These are phyloP conservation scores for Penicillium brasilianum DNA, from an alignment of 2,329 filamentous ascomycete genomes.

Conservation along the genomic window DNA sequence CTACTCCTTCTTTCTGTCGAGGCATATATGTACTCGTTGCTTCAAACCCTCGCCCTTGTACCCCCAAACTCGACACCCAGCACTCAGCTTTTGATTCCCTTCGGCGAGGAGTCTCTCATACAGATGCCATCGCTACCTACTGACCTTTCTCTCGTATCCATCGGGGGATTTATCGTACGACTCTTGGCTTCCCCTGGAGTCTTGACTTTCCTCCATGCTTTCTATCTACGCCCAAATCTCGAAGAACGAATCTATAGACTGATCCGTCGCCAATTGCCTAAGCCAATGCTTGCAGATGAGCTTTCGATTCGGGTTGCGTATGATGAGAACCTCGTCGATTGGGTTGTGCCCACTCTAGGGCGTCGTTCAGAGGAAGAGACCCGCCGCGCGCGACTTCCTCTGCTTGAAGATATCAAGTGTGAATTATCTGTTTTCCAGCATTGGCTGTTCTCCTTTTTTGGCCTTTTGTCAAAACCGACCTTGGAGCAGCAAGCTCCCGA, in stretches of 20 bases:
- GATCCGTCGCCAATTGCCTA: conserved; percentile 48
- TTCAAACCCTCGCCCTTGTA: conserved; percentile 50
- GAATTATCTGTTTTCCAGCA: conserved; percentile 39
- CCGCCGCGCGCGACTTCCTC: conserved; percentile 42
- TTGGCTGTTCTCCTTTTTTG: conserved; percentile 42
- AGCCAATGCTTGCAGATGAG: conserved; percentile 47
- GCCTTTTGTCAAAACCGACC: conserved; percentile 27
- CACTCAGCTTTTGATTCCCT: conserved; percentile 43
- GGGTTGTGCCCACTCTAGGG: conserved; percentile 48
- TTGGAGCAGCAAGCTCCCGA: conserved; percentile 13
- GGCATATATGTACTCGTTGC: conserved; percentile 49
- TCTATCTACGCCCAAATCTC: conserved; percentile 42
- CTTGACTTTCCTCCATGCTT: conserved; percentile 43
- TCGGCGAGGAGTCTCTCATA: conserved; percentile 42
- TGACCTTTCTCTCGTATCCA: conserved; percentile 33
- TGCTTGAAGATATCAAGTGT: conserved; percentile 45
- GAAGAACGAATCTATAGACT: conserved; percentile 49
- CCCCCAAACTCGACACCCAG: conserved; percentile 40
- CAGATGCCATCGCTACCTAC: conserved; percentile 38
- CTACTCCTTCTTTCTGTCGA: conserved; percentile 48
- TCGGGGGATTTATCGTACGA: conserved; percentile 34
- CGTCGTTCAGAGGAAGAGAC: conserved; percentile 48
- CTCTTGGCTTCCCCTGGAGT: conserved; percentile 44
- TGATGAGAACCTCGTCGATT: conserved; percentile 52
- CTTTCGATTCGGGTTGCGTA: conserved; percentile 49